Evolutionary conservation across 2,329 filamentous ascomycete species (phyloP), one percentile per base, ranked within the genome.

Genomic region (Fusarium albidum): DNA sequence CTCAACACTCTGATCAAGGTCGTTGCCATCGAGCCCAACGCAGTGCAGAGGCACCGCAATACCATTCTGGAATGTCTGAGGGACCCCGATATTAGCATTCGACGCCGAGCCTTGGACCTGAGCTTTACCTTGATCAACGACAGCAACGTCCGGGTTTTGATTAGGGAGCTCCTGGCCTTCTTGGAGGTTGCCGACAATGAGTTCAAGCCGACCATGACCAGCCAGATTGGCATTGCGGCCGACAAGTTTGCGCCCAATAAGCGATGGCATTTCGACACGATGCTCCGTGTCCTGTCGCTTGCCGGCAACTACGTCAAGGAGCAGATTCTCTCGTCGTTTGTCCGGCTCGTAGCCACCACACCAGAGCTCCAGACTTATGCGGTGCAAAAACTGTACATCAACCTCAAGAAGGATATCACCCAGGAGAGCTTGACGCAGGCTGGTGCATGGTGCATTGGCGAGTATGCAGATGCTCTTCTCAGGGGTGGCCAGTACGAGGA

Each of bases 91-190:
- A 98, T 99, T 73, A 98, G 94, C 77, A 99, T 99, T 68, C 85
- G 96, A 68, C 84, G 95, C 69, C 86, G 95, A 75, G 95, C 95
- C n/a, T 82, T 99, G 32, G 95, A 99, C 71, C 85, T 99, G 51
- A 98, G 95, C 75, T 99, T 99, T 71, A 99, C 96, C 5, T 80
- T 99, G 45, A 97, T 99, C 75, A 98, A 99, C 72, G 95, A 98
- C 71, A 86, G 88, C 74, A 99, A 99, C 67, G 92, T 99, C 29
- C 88, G 95, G 32, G 91, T 98, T 5, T 82, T 99, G 32, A 95
- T 99, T 55, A 82, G 96, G 59, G 96, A 99, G 71, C 80, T 99
- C 33, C 81, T 99, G 35, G 92, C 95, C 7, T 99, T 99, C 81
- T 76, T 99, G 52, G 95, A 99, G 73, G 92, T 96, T 44, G 94